A percentile compares a stretch with the other conserved stretches of the same genome.
Evolutionary conservation across 768 basidiomycete genomes (phyloP).

Genomic region (Tremella mesenterica): DNA sequence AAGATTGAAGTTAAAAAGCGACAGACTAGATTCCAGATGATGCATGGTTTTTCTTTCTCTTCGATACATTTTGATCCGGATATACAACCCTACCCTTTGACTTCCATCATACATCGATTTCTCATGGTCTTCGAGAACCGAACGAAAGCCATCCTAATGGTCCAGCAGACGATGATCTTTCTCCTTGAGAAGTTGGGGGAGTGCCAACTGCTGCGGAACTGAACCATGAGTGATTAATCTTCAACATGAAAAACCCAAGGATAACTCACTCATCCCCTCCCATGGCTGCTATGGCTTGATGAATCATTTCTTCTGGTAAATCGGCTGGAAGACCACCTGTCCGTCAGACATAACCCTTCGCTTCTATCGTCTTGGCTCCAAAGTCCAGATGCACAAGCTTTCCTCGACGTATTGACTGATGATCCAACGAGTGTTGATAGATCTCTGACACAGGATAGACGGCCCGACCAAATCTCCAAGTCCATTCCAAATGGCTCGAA

Average conservation of each 20-base stretch:
- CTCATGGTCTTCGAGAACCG: background rate
- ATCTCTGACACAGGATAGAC: too few species aligned
- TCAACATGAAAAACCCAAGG: background rate
- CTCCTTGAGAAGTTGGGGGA: background rate
- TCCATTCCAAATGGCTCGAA: too few species aligned
- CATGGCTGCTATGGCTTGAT: conserved; percentile 68
- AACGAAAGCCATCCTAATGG: background rate
- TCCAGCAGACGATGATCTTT: background rate
- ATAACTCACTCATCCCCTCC: background rate
- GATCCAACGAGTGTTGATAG: too few species aligned
- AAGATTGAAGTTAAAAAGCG: too few species aligned
- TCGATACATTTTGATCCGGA: background rate
- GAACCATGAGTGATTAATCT: background rate
- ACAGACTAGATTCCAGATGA: too few species aligned
- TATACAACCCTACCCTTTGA: background rate
- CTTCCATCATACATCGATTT: background rate
- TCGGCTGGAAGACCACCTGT: conserved; percentile 86
- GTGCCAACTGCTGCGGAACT: background rate
- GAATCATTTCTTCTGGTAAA: conserved; percentile 82
- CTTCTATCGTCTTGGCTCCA: conserved; percentile 2
- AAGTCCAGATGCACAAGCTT: conserved; percentile 1
- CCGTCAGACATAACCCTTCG: conserved; percentile 37
- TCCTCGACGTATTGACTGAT: background rate
- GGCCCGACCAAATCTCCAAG: too few species aligned
- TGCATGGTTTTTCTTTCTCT: too few species aligned